Conservation (phyloP, 106 monocot genomes). For the Phalaenopsis aphrodite region DNA sequence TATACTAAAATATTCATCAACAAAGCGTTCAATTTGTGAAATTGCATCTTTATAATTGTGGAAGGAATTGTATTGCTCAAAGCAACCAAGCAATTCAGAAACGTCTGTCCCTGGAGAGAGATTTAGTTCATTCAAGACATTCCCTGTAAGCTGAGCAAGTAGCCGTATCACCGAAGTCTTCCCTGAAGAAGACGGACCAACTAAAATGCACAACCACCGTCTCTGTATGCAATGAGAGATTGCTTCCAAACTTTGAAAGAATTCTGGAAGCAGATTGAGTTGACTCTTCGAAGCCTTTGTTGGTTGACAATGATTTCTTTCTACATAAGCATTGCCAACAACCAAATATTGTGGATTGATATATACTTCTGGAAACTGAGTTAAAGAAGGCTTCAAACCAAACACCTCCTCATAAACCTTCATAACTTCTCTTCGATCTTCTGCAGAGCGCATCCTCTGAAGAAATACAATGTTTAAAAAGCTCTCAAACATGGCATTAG, state of each 20-base stretch:
- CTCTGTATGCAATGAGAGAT: conserved; percentile 53
- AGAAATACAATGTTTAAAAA: conserved; percentile 73
- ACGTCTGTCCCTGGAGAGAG: conserved; percentile 93
- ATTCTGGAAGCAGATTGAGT: conserved; percentile 48
- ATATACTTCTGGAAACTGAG: conserved; percentile 40
- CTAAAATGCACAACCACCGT: conserved; percentile 84
- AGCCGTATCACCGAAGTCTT: conserved; percentile 78
- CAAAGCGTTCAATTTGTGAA: conserved; percentile 53
- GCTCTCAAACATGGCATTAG: conserved; percentile 20
- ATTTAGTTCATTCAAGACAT: conserved; percentile 69
- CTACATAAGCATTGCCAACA: conserved; percentile 46
- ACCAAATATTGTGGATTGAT: conserved; percentile 45
- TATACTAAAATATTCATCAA: conserved; percentile 69
- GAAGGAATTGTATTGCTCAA: conserved; percentile 81
- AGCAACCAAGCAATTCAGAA: conserved; percentile 91
- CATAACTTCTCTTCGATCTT: conserved; percentile 63
- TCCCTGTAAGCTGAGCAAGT: conserved; percentile 83
- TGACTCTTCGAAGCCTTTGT: conserved; percentile 31
- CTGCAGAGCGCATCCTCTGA: conserved; percentile 82
- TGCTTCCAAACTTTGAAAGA: conserved; percentile 57
- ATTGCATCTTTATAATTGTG: conserved; percentile 39
- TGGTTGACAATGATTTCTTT: conserved; percentile 67
- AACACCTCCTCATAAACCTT: conserved; percentile 69
- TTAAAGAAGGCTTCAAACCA: conserved; percentile 33
- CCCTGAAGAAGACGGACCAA: conserved; percentile 79